phyloP scores from a whole-genome alignment of 148 eudicot species.

The Euryodendron excelsum region DNA sequence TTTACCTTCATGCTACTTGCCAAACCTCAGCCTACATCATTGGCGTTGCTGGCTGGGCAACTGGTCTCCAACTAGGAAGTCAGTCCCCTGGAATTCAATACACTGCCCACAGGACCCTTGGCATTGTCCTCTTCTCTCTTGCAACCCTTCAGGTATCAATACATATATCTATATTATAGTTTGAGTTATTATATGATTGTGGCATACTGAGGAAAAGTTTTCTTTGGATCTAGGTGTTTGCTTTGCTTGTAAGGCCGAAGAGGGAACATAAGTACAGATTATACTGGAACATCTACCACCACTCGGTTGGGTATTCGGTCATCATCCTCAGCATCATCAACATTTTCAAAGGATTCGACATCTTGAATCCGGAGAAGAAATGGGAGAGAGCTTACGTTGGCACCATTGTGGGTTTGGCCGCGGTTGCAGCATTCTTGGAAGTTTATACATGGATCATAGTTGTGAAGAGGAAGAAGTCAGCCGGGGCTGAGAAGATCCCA shows the following conservation, averaged over 20 bases:
- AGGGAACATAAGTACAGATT: constrained; percentile 62
- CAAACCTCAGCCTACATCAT: constrained; percentile 61
- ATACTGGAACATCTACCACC: constrained; percentile 73
- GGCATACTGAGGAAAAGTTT: too few species aligned
- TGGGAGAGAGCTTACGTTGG: constrained; percentile 55
- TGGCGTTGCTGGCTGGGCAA: constrained; percentile 72
- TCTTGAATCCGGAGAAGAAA: constrained; percentile 44
- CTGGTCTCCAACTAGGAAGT: constrained; percentile 57
- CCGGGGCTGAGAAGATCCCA: neutral
- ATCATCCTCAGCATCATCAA: constrained; percentile 50
- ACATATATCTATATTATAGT: too few species aligned
- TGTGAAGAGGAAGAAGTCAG: constrained; percentile 37
- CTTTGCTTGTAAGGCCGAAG: constrained; percentile 56
- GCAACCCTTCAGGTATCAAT: constrained; percentile 83
- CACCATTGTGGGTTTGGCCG: constrained; percentile 29
- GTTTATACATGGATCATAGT: constrained; percentile 47
- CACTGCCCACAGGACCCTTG: constrained; percentile 54
- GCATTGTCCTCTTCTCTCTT: constrained; percentile 56
- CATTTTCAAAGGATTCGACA: constrained; percentile 51
- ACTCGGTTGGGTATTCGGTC: constrained; percentile 36
- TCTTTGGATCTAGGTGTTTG: constrained; percentile 33
- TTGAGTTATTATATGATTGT: too few species aligned
- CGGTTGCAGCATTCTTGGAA: constrained; percentile 41
- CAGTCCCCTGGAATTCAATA: constrained; percentile 36
- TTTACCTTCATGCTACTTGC: constrained; percentile 69